Conservation (phyloP, 148 eudicot genomes). For the Arbutus unedo region DNA sequence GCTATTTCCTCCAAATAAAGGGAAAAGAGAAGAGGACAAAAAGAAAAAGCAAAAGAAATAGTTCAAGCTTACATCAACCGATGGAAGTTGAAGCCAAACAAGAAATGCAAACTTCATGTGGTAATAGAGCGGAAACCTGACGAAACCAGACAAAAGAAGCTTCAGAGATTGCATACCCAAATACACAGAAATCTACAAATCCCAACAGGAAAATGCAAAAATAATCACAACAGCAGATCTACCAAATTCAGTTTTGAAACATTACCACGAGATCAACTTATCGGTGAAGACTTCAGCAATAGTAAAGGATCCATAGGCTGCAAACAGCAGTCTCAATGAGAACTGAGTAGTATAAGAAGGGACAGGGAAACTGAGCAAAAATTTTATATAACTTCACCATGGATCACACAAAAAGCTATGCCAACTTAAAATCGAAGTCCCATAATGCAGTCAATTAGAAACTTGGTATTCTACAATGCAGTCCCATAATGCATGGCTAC, state of each 20-base stretch:
- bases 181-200: neutral
- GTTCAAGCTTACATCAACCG: constrained; percentile 55
- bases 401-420: neutral
- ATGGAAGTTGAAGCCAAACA: constrained; percentile 97
- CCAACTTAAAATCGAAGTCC: neutral
- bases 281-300: constrained; percentile 77
- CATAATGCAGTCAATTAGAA: neutral
- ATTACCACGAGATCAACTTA: constrained; percentile 79
- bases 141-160: constrained; percentile 18
- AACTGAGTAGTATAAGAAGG: constrained; percentile 9
- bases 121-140: constrained; percentile 86
- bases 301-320: constrained; percentile 92
- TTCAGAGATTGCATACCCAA: constrained; percentile 12
- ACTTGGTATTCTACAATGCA: neutral
- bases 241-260: constrained; percentile 16
- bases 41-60: neutral
- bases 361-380: neutral
- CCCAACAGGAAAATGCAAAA: constrained; percentile 10
- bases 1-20: neutral
- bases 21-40: neutral
- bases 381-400: neutral
- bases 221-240: neutral
- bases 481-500: neutral
- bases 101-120: constrained; percentile 96
- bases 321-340: constrained; percentile 25